Evolutionary conservation across 1,284 basidiomycete species (phyloP), one percentile per base, ranked within the genome.

Genomic region (Violaceomyces palustris): DNA sequence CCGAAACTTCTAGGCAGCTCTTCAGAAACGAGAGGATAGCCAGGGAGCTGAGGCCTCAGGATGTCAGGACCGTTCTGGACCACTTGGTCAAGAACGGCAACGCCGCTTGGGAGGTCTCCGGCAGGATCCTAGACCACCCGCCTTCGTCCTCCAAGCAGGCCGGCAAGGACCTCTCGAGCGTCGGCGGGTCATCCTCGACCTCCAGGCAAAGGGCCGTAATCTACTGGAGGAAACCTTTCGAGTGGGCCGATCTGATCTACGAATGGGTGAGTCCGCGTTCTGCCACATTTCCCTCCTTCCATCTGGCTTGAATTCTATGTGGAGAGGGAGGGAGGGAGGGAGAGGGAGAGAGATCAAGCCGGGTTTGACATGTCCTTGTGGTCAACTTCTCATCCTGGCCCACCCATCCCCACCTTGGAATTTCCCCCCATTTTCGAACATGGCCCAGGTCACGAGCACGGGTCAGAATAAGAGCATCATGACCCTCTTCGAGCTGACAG

Each of bases 401-500:
- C 27, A n/a, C 15, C 23, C 18, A 21, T 10, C 9, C 8, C 14
- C n/a, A 18, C 10, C 27, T 23, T 27, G 14, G 14, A 12, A 11
- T 15, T 26, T 23, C 26, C 22, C 2, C n/a, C 35, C 44, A 12
- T 26, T 21, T n/a, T n/a, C n/a, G n/a, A n/a, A n/a, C n/a, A n/a
- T n/a, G n/a, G n/a, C 11, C 2, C 52, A 78, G 77, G 66, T 78
- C 24, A 73, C 73, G n/a, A 74, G 75, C 14, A 79, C 77, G 21
- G 79, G 79, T 1, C 74, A 78, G 51, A 76, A 73, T 21, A 74
- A 74, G 29, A 75, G 74, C 24, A 79, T 80, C 61, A 74, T 80
- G 74, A 80, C 79, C 0, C 75, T 80, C 37, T 79, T 77, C 54
- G 79, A 80, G 61, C 67, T 80, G 17, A 76, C 74, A 0, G 76